These are phyloP conservation scores for Pyrenochaeta sp. DNA, from an alignment of 2,329 filamentous ascomycete species.

Conservation along the genomic window DNA sequence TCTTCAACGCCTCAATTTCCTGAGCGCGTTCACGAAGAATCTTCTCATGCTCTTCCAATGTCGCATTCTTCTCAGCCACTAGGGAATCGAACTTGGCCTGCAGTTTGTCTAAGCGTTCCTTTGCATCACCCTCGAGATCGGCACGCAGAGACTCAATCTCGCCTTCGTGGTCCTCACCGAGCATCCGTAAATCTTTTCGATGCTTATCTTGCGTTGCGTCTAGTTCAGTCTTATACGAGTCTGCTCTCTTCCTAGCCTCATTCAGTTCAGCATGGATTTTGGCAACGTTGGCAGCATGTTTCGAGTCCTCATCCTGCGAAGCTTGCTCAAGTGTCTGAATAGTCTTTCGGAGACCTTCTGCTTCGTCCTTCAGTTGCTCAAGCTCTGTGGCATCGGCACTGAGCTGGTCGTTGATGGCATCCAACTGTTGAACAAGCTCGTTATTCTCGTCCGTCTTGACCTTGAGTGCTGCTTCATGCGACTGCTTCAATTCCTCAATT, in stretches of 20 bases:
- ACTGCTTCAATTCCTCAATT: slow-evolving; percentile 39
- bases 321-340: slow-evolving; percentile 43
- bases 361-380: slow-evolving; percentile 38
- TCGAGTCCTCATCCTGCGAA: slow-evolving; percentile 37
- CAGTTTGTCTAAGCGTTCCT: slow-evolving; percentile 41
- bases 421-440: slow-evolving; percentile 43
- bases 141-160: slow-evolving; percentile 48
- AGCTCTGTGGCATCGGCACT: slow-evolving; percentile 38
- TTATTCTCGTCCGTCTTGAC: slow-evolving; percentile 42
- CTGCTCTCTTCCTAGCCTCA: slow-evolving; percentile 36
- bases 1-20: slow-evolving; percentile 29
- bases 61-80: slow-evolving; percentile 39
- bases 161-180: slow-evolving; percentile 44
- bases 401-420: slow-evolving; percentile 47
- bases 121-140: slow-evolving; percentile 48
- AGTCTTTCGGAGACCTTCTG: slow-evolving; percentile 40
- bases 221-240: slow-evolving; percentile 39
- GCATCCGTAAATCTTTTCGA: slow-evolving; percentile 36
- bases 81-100: slow-evolving; percentile 44
- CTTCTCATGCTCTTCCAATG: slow-evolving; percentile 33
- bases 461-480: slow-evolving; percentile 41
- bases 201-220: slow-evolving; percentile 37
- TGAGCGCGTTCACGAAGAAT: slow-evolving; percentile 26
- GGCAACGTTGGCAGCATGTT: slow-evolving; percentile 33
- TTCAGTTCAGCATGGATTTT: slow-evolving; percentile 37